phyloP scores from a whole-genome alignment of 495 filamentous ascomycete genomes.

The Penicillium nucicola region DNA sequence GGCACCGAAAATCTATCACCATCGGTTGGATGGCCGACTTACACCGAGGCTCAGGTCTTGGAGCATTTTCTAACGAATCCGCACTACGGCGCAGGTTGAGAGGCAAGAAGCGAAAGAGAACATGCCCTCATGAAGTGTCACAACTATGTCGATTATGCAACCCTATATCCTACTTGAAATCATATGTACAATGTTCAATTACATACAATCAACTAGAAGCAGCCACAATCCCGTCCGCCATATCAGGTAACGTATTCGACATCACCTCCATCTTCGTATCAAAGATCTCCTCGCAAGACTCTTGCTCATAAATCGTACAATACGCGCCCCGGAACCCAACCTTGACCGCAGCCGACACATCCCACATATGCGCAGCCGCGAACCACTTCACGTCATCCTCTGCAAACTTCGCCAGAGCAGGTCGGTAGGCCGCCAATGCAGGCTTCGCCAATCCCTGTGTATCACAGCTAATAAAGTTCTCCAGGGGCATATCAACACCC shows the following conservation, averaged over 20 bases:
- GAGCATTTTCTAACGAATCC: constrained; percentile 20
- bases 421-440: constrained; percentile 27
- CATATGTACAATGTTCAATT: not conserved
- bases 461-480: constrained; percentile 41
- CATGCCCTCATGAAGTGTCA: too few relatives aligned
- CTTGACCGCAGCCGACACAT: constrained; percentile 31
- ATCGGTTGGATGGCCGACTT: constrained; percentile 20
- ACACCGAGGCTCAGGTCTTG: constrained; percentile 21
- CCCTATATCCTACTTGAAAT: too few relatives aligned
- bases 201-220: constrained; percentile 10
- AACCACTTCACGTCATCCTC: constrained; percentile 24
- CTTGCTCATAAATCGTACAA: constrained; percentile 30
- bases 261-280: constrained; percentile 13
- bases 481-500: constrained; percentile 34
- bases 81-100: not conserved
- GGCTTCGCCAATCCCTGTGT: constrained; percentile 30
- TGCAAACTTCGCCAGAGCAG: constrained; percentile 16
- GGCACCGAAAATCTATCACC: constrained; percentile 10
- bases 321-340: constrained; percentile 30
- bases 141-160: too few relatives aligned
- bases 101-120: not conserved
- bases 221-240: constrained; percentile 29
- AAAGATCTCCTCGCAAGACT: constrained; percentile 28
- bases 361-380: constrained; percentile 42
- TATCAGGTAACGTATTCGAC: constrained; percentile 22